Conservation (phyloP, 2,329 filamentous ascomycete genomes). For the Monosporascus cannonballus region DNA sequence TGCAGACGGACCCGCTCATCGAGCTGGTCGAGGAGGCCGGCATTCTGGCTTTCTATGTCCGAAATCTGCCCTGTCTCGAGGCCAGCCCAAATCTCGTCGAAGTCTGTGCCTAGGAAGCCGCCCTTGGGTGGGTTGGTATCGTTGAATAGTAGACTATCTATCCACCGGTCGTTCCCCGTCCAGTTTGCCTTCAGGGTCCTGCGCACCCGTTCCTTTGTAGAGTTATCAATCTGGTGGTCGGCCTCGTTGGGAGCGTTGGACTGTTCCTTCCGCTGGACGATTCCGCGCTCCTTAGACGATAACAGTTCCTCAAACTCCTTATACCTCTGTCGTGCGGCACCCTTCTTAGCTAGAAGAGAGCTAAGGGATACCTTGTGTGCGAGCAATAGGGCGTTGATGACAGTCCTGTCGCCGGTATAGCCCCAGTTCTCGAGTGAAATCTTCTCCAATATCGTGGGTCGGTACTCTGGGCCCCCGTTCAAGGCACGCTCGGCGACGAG, state of each 20-base stretch:
- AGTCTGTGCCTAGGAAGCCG: slow-evolving; percentile 58
- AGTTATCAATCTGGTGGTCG: slow-evolving; percentile 25
- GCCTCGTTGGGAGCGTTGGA: slow-evolving; percentile 24
- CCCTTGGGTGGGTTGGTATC: slow-evolving; percentile 52
- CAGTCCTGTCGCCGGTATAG: slow-evolving; percentile 46
- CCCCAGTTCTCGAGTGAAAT: slow-evolving; percentile 55
- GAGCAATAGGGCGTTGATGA: slow-evolving; percentile 61
- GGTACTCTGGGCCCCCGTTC: slow-evolving; percentile 27
- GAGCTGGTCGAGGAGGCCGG: slow-evolving; percentile 62
- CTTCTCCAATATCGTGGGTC: slow-evolving; percentile 44
- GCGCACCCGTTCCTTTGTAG: slow-evolving; percentile 45
- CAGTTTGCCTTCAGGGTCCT: slow-evolving; percentile 65
- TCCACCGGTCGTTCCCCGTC: slow-evolving; percentile 71
- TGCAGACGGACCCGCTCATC: slow-evolving; percentile 63
- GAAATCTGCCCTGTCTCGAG: slow-evolving; percentile 53
- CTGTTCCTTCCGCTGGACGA: slow-evolving; percentile 48
- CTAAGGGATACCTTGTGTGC: slow-evolving; percentile 65
- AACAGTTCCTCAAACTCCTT: slow-evolving; percentile 59
- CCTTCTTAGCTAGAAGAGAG: slow-evolving; percentile 53
- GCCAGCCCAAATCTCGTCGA: slow-evolving; percentile 65
- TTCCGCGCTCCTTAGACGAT: slow-evolving; percentile 52
- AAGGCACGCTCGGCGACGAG: slow-evolving; percentile 41
- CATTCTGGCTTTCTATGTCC: slow-evolving; percentile 46
- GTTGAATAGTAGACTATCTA: slow-evolving; percentile 63
- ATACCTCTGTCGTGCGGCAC: slow-evolving; percentile 52